phyloP scores from a whole-genome alignment of 2,329 filamentous ascomycete genomes.

The Verticillium klebahnii region DNA sequence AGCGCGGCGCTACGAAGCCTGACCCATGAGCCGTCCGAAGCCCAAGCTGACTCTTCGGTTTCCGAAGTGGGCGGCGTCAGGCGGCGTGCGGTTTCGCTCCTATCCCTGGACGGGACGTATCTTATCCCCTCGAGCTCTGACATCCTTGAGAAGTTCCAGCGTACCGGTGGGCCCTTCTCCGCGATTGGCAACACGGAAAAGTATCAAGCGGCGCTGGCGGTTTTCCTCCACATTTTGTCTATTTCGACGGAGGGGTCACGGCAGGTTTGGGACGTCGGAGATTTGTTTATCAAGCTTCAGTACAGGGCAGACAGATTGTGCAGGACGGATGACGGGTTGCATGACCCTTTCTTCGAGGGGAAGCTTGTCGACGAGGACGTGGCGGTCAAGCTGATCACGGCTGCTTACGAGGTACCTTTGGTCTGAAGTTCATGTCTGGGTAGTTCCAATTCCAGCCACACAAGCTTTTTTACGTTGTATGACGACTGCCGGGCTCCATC shows the following conservation, averaged over 20 bases:
- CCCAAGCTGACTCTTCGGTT: neutral
- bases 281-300: neutral
- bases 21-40: neutral
- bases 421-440: neutral
- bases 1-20: neutral
- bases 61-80: neutral
- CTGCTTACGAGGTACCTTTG: neutral
- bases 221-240: neutral
- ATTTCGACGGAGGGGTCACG: neutral
- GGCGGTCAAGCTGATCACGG: neutral
- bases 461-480: neutral
- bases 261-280: neutral
- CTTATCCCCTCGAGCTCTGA: neutral
- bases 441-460: neutral
- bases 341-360: neutral
- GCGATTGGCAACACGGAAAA: neutral
- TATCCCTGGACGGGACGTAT: neutral
- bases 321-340: neutral
- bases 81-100: neutral
- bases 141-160: neutral
- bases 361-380: neutral
- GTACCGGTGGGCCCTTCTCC: neutral
- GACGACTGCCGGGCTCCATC: neutral
- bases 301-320: neutral
- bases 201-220: neutral